Percentiles rank a stretch among this genome's conserved stretches.
These are phyloP conservation scores for Isatis tinctoria DNA, from an alignment of 345 rosid species.

Conservation along the genomic window DNA sequence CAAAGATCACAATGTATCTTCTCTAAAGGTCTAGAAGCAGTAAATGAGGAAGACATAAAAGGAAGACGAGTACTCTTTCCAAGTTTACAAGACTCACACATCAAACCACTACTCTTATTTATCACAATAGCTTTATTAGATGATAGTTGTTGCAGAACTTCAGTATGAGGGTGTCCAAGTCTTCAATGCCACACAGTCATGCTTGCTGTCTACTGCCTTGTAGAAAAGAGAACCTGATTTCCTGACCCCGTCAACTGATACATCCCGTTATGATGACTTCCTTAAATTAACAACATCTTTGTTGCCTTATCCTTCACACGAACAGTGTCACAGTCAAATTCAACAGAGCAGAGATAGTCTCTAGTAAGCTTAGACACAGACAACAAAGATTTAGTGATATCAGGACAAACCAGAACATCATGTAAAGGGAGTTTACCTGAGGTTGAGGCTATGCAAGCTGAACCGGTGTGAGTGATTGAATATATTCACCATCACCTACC, in stretches of 20 bases:
- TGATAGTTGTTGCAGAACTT: background rate
- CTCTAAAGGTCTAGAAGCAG: background rate
- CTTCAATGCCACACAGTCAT: background rate
- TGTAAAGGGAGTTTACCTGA: background rate
- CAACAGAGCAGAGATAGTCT: background rate
- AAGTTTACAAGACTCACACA: background rate
- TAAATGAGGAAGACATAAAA: rapidly evolving
- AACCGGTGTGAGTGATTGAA: background rate
- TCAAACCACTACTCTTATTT: background rate
- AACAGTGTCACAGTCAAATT: background rate
- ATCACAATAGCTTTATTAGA: rapidly evolving
- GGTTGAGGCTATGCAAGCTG: rapidly evolving
- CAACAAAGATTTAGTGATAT: background rate
- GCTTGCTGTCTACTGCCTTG: background rate
- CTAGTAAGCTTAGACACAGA: background rate
- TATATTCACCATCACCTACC: background rate
- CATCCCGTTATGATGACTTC: background rate
- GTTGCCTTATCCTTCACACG: background rate
- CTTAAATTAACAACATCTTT: rapidly evolving
- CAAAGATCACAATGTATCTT: background rate
- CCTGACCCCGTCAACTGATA: background rate
- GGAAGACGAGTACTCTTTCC: background rate
- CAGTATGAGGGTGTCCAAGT: background rate
- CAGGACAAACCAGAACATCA: background rate
- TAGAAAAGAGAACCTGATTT: background rate